Conservation (phyloP, 2,329 filamentous ascomycete species). For the Aaosphaeria pasadenensis region DNA sequence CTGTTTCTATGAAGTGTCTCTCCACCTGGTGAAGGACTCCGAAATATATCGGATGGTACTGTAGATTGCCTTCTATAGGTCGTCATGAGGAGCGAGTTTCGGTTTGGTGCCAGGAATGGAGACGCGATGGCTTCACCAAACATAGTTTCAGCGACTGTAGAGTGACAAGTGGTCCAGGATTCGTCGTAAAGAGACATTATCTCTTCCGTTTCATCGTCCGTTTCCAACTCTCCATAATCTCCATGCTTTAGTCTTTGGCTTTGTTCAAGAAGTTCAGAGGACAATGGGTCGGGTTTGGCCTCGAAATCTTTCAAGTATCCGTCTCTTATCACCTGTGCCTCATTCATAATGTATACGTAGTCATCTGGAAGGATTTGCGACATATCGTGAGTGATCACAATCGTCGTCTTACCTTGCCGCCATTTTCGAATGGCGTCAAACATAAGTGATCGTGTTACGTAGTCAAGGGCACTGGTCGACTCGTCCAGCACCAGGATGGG, state of each 20-base stretch:
- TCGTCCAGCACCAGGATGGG: constrained; percentile 85
- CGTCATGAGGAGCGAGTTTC: not conserved
- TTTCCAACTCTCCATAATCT: constrained; percentile 5
- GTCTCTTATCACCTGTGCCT: constrained; percentile 64
- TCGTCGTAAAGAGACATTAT: constrained; percentile 15
- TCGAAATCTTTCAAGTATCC: constrained; percentile 62
- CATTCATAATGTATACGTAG: constrained; percentile 76
- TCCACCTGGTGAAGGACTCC: not conserved
- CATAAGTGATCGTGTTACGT: constrained; percentile 63
- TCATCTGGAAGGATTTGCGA: constrained; percentile 70
- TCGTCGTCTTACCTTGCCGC: constrained; percentile 79
- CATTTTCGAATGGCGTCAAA: constrained; percentile 74
- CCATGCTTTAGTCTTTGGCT: constrained; percentile 2
- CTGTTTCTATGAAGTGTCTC: not conserved
- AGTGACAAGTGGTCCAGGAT: constrained; percentile 8
- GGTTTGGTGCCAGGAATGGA: constrained; percentile 7
- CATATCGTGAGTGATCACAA: constrained; percentile 90
- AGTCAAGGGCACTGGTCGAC: constrained; percentile 80
- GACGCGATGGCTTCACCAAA: constrained; percentile 16
- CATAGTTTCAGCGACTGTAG: constrained; percentile 13
- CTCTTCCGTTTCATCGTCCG: constrained; percentile 12
- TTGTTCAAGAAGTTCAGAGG: constrained; percentile 38
- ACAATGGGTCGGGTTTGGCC: constrained; percentile 42
- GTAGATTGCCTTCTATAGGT: not conserved
- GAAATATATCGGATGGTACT: not conserved